Base-by-base conservation (phyloP, 352 stramenopile genomes). In the Phytophthora fragariaefolia region DNA sequence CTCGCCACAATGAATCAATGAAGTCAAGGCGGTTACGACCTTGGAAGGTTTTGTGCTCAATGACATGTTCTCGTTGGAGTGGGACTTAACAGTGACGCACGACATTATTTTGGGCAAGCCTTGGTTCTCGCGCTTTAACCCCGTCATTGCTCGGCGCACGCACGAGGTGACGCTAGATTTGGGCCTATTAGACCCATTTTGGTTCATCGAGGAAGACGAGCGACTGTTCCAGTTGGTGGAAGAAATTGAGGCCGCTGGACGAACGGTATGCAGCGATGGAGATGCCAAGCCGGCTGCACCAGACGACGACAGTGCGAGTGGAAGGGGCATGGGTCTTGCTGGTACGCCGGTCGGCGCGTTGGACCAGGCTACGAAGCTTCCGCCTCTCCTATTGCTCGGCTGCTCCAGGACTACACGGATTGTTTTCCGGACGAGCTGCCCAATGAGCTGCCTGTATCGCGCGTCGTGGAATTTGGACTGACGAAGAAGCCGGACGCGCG, bases 71-170 rank as follows among this genome's bases (percentile, higher is more conserved):
- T 60, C 57, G 6, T 61, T 43, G 28, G 59, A 67, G 23, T 67
- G 59, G 59, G 23, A 50, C 15, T 13, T 67, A 7, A 28, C 42
- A 13, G 8, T 8, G 0, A 46, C 40, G 0, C 48, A 65, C 30
- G 50, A 67, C 20, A 20, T 58, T 22, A 63, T 59, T 49, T 59
- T 66, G 3, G 57, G 57, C 13, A 66, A 66, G 46, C 63, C 63
- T 2, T 71, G 47, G 24, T 58, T 71, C 23, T 54, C 27, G 1
- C 1, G 43, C 2, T 63, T 54, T 13, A 57, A 72, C 5, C 64
- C 51, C 0, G 13, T 2, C 22, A 58, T 72, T 18, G 10, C 63
- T 50, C 54, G 49, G 50, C 49, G 57, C 5, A 58, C 64, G 12
- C 57, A 72, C 45, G 64, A 57, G 4, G 30, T 67, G 2, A 32